Evolutionary conservation across 1,139 yeast genomes (phyloP).

Genomic region (Taphrina betulina): DNA sequence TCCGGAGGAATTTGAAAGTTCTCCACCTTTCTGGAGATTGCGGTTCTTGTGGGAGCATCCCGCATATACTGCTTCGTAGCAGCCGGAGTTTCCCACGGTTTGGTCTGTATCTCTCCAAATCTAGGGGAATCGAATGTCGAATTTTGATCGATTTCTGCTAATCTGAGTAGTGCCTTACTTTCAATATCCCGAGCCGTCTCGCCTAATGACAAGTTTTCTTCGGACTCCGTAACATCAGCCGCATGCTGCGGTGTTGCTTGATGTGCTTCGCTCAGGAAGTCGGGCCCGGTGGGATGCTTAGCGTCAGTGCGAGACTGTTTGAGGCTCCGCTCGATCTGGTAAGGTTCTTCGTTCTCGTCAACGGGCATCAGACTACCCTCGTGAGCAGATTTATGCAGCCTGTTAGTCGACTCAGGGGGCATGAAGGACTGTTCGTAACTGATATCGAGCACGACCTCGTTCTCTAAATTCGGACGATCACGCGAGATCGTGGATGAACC

Average conservation of each 20-base stretch:
- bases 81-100: constrained; percentile 29
- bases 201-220: too few species aligned
- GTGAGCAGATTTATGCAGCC: too few species aligned
- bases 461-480: too few species aligned
- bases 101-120: background rate
- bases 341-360: background rate
- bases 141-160: background rate
- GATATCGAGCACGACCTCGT: constrained; percentile 4
- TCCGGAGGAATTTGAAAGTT: constrained; percentile 31
- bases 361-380: background rate
- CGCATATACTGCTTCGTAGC: constrained; percentile 25
- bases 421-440: constrained; percentile 20
- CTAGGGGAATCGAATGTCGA: background rate
- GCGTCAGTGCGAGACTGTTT: background rate
- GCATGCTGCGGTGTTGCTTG: background rate
- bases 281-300: background rate
- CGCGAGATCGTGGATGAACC: too few species aligned
- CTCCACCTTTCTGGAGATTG: constrained; percentile 25
- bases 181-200: background rate
- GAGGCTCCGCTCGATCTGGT: background rate
- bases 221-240: background rate
- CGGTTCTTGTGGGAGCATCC: constrained; percentile 19
- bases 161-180: too few species aligned
- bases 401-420: background rate
- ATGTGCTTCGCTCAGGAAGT: background rate